phyloP scores from a whole-genome alignment of 371 early-diverging fungal genomes.

The Actinomortierella wolfii region DNA sequence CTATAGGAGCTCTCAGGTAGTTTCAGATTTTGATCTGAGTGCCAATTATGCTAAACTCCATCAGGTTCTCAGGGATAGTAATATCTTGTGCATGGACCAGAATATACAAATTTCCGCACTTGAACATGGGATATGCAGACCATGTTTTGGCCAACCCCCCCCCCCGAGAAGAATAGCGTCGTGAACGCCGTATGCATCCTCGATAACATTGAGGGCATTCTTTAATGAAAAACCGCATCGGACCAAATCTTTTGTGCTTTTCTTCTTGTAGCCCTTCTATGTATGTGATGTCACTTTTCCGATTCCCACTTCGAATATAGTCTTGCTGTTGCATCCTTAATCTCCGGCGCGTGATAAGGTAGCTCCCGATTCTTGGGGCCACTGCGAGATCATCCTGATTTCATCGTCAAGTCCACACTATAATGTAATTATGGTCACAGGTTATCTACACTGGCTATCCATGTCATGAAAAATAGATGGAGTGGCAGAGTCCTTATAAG shows the following conservation, averaged over 20 bases:
- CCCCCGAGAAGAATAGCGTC: constrained; percentile 14
- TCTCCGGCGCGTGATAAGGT: constrained; percentile 12
- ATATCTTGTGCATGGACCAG: constrained; percentile 14
- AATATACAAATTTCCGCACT: constrained; percentile 16
- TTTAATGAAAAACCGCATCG: constrained; percentile 16
- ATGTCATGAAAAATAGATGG: background rate
- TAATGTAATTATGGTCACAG: constrained; percentile 1
- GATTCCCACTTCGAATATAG: constrained; percentile 13
- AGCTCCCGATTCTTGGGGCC: constrained; percentile 11
- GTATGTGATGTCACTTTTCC: constrained; percentile 12
- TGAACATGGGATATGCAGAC: constrained; percentile 11
- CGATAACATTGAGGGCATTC: constrained; percentile 16
- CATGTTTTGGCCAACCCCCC: constrained; percentile 15
- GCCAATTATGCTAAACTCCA: constrained; percentile 12
- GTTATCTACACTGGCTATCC: background rate
- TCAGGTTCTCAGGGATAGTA: constrained; percentile 13
- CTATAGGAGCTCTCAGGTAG: constrained; percentile 13
- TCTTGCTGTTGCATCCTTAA: constrained; percentile 16
- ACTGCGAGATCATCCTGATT: constrained; percentile 5
- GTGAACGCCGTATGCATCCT: constrained; percentile 12
- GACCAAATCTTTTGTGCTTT: constrained; percentile 16
- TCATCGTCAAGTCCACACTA: constrained; percentile 13
- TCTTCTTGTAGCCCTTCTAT: constrained; percentile 12
- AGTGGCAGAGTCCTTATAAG: constrained; percentile 15
- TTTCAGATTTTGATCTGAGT: constrained; percentile 16